Base-by-base conservation (phyloP, 2,329 filamentous ascomycete genomes). In the Trematosphaeria pertusa region DNA sequence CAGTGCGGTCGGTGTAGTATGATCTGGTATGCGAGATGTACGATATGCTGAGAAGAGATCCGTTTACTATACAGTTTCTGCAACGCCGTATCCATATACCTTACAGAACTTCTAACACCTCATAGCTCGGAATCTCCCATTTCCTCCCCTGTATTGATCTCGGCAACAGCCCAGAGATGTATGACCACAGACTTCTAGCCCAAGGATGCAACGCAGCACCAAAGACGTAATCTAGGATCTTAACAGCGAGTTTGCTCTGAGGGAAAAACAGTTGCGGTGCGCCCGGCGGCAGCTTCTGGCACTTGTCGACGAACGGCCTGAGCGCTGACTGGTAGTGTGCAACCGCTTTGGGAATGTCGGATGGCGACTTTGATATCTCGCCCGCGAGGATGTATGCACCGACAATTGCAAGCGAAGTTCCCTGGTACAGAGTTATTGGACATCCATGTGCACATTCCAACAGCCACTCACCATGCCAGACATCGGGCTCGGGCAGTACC, bases 331-430 rank as follows among this genome's bases (percentile, higher is more conserved):
- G 57, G 30, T 68, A 68, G 10, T 47, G 52, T 17, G 54, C 36
- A 7, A 69, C 54, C 3, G 62, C 65, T 5, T 47, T 20, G 4
- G 54, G 52, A 7, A 62, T 57, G 30, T 67, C 50, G 3, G 50
- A 35, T 4, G 54, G 57, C 5, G 49, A 54, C 8, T 47, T 46
- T 5, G 61, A 56, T 4, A 74, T 28, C 42, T 74, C 71, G 2
- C 70, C 70, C 2, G 73, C 72, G 5, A 76, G 55, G 1, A 74
- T 54, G 36, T 74, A 76, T 0, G 68, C 64, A 3, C 73, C 74
- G 5, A 74, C 51, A 6, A 75, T 65, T 1, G 72, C 72, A 3
- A 67, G 54, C 4, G 63, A 61, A 1, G 64, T 56, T 3, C 67
- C 65, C 54, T 64, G n/a, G n/a, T n/a, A n/a, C n/a, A 4, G 2